These are phyloP conservation scores for Apiotrichum sp. DNA, from an alignment of 1,284 basidiomycete genomes.

Conservation along the genomic window DNA sequence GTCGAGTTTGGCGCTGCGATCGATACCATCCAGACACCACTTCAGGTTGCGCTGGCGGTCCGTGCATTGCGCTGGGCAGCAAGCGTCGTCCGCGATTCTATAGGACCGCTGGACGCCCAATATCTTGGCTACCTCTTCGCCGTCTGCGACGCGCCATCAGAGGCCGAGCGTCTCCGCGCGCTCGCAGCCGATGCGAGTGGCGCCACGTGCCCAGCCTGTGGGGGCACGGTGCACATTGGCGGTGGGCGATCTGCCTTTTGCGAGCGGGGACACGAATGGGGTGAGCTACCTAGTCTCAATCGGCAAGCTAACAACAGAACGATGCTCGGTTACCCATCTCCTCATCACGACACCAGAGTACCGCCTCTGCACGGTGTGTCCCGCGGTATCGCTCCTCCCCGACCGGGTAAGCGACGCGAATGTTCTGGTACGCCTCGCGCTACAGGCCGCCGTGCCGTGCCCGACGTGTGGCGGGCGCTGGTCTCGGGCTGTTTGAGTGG, in stretches of 20 bases:
- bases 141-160: neutral
- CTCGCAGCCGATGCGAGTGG: slow-evolving; percentile 1
- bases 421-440: slow-evolving; percentile 21
- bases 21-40: neutral
- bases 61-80: neutral
- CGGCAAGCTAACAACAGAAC: slow-evolving; percentile 12
- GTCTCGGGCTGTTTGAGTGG: slow-evolving; percentile 23
- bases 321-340: slow-evolving; percentile 33
- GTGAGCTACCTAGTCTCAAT: slow-evolving; percentile 21
- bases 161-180: neutral
- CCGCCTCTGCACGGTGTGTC: slow-evolving; percentile 37
- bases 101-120: slow-evolving; percentile 4
- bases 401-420: neutral
- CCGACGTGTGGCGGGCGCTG: slow-evolving; percentile 39
- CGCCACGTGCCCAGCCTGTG: slow-evolving; percentile 14
- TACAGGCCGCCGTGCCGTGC: slow-evolving; percentile 30
- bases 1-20: neutral
- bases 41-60: neutral
- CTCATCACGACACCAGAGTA: slow-evolving; percentile 34
- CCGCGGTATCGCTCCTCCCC: slow-evolving; percentile 33
- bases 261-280: slow-evolving; percentile 34
- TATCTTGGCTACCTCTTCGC: slow-evolving; percentile 7
- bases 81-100: neutral
- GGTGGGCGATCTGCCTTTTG: slow-evolving; percentile 10
- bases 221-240: slow-evolving; percentile 2